phyloP scores from a whole-genome alignment of 306 rosid genomes.

The Acacia acuminata region DNA sequence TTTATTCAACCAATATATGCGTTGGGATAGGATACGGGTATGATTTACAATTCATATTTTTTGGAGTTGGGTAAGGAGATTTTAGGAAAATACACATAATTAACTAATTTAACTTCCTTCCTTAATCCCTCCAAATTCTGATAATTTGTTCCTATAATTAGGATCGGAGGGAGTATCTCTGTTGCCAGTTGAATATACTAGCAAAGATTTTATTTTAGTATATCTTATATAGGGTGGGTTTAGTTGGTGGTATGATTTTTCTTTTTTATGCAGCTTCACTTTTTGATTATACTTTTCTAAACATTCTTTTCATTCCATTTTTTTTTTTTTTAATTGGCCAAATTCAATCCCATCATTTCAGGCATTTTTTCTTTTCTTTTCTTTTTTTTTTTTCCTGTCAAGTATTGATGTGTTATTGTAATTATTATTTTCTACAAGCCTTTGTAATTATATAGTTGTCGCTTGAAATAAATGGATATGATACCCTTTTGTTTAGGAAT shows the following conservation, averaged over 20 bases:
- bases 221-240: slow-evolving; percentile 31
- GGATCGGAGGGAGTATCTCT: too few relatives aligned
- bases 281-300: slow-evolving; percentile 26
- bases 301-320: not conserved
- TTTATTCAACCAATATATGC: too few relatives aligned
- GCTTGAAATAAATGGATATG: not conserved
- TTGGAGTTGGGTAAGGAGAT: too few relatives aligned
- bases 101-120: too few relatives aligned
- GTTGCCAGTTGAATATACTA: slow-evolving; percentile 15
- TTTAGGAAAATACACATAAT: too few relatives aligned
- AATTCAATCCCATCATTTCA: not conserved
- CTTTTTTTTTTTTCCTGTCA: not conserved
- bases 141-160: too few relatives aligned
- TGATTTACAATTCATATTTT: too few relatives aligned
- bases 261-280: not conserved
- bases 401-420: not conserved
- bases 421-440: slow-evolving; percentile 23
- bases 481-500: not conserved
- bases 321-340: not conserved
- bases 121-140: too few relatives aligned
- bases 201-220: slow-evolving; percentile 21
- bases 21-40: too few relatives aligned
- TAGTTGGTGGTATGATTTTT: slow-evolving; percentile 46
- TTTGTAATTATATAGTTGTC: not conserved
- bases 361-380: not conserved